Evolutionary conservation across 345 rosid species (phyloP), one percentile per base, ranked within the genome.

Genomic region (Eucalyptus coolabah): DNA sequence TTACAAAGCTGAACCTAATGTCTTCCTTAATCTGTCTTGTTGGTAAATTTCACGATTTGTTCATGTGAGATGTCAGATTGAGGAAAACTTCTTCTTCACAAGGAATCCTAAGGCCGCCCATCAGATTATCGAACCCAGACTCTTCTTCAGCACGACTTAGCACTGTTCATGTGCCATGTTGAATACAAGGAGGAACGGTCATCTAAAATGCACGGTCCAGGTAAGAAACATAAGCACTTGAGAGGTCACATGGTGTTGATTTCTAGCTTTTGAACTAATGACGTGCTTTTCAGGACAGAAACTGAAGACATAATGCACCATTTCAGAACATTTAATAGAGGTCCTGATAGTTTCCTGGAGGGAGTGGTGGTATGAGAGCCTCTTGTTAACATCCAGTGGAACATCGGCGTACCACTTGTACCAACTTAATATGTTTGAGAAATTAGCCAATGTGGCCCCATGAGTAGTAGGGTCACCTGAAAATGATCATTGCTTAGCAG

Each of bases 41-140:
- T 65, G 77, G 40, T n/a, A 65, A 7, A n/a, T 65, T 17, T n/a
- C 37, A n/a, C 77, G 37, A n/a, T 65, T 15, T n/a, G 77, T 65
- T n/a, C 40, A 15, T 65, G 23, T 45, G 23, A 15, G 80, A 50
- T 51, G 87, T 88, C 37, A 77, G 89, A 89, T 90, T 69, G 14
- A 87, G n/a, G 89, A 93, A 93, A 49, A 54, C 51, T 23, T 91
- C 92, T 89, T 93, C 91, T 11, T 80, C 87, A 87, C 93, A 93
- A 11, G 94, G 92, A 83, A 93, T 92, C 4, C 91, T 92, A 87
- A 92, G 92, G 47, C 93, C 90, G 4, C 93, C 91, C 92, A 91
- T 93, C n/a, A 92, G 94, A 90, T 91, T 90, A 65, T 89, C 32
- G 86, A 88, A 92, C 32, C 93, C 92, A 51, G 89, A 92, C 82